Conservation (phyloP, 164 flowering plant species). For the Chimonanthus praecox region DNA sequence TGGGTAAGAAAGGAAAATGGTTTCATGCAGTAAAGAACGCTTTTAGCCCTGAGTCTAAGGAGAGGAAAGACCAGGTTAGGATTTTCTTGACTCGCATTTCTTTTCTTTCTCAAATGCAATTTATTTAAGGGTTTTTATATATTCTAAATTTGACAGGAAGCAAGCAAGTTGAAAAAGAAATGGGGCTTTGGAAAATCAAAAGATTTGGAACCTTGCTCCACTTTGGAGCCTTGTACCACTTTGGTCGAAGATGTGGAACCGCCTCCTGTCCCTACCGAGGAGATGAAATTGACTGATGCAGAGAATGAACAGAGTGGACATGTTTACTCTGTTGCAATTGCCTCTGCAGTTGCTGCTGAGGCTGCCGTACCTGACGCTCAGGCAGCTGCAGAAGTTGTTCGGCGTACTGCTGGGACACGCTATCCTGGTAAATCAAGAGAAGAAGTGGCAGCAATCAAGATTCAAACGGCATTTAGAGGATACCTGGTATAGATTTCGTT, state of each 20-base stretch:
- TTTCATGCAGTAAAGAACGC: constrained; percentile 82
- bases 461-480: constrained; percentile 82
- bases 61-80: constrained; percentile 32
- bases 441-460: constrained; percentile 69
- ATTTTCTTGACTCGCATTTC: constrained; percentile 15
- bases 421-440: constrained; percentile 63
- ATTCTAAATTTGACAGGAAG: constrained; percentile 27
- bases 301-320: constrained; percentile 71
- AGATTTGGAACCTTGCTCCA: constrained; percentile 19
- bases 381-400: constrained; percentile 78
- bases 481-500: constrained; percentile 44
- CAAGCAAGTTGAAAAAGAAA: constrained; percentile 50
- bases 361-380: constrained; percentile 86
- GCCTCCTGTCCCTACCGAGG: constrained; percentile 29
- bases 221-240: constrained; percentile 21
- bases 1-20: constrained; percentile 91
- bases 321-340: constrained; percentile 68
- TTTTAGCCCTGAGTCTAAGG: constrained; percentile 61
- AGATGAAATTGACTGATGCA: constrained; percentile 40
- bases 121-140: not conserved
- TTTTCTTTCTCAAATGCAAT: not conserved
- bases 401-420: constrained; percentile 37
- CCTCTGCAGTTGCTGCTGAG: constrained; percentile 80
- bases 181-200: constrained; percentile 41
- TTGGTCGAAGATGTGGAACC: constrained; percentile 13